These are phyloP conservation scores for Pichia deserticola DNA, from an alignment of 805 yeast genomes.

Conservation along the genomic window DNA sequence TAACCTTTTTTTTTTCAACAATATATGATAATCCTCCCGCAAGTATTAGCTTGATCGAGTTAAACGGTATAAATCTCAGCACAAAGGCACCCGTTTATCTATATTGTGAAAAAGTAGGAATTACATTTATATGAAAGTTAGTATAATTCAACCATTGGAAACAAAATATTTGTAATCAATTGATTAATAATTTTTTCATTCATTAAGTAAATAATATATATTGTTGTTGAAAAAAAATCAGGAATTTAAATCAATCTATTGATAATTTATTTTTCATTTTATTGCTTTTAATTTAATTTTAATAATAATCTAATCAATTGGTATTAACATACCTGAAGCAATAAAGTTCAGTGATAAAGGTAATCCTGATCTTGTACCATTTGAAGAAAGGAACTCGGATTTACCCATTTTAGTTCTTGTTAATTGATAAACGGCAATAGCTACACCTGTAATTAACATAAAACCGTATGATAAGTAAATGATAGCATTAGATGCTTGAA, in stretches of 20 bases:
- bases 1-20: conserved; percentile 24
- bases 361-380: conserved; percentile 71
- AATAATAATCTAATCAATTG: conserved; percentile 6
- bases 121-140: not conserved
- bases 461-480: conserved; percentile 53
- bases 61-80: conserved; percentile 71
- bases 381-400: conserved; percentile 58
- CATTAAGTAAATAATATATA: not conserved
- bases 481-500: conserved; percentile 51
- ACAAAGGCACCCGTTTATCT: conserved; percentile 41
- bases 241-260: not conserved
- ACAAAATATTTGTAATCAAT: no score
- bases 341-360: conserved; percentile 84
- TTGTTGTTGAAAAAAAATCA: not conserved
- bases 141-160: not conserved
- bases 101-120: conserved; percentile 21
- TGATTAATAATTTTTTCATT: no score
- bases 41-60: conserved; percentile 79
- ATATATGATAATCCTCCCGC: conserved; percentile 62
- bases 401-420: conserved; percentile 27
- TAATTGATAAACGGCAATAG: conserved; percentile 51
- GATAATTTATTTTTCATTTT: no score
- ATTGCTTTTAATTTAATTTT: not conserved
- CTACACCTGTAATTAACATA: conserved; percentile 46
- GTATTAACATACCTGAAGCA: conserved; percentile 69